These are phyloP conservation scores for Eryngium alpinum DNA, from an alignment of 140 eudicot genomes.

Conservation along the genomic window DNA sequence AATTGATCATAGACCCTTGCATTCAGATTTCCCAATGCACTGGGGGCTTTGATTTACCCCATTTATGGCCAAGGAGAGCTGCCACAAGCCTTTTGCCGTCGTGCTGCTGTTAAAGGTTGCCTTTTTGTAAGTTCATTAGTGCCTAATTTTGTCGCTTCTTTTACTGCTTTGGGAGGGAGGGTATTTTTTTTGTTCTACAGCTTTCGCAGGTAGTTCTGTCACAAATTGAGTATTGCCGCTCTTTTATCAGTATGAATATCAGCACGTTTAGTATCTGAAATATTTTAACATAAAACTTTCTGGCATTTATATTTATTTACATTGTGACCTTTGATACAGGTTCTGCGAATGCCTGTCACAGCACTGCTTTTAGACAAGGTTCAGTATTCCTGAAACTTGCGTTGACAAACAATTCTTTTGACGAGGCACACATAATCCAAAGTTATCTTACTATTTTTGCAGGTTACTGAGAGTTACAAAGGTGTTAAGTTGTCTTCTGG, in stretches of 20 bases:
- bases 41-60: conserved; percentile 87
- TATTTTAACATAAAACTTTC: too few species aligned
- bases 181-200: not conserved
- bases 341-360: conserved; percentile 70
- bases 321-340: conserved; percentile 35
- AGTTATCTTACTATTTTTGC: conserved; percentile 20
- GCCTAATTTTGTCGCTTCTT: not conserved
- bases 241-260: not conserved
- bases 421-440: not conserved
- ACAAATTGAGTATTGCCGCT: not conserved
- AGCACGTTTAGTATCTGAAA: not conserved
- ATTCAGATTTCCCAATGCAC: conserved; percentile 78
- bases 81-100: conserved; percentile 95
- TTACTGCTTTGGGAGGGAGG: not conserved
- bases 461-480: conserved; percentile 53
- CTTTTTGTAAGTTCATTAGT: conserved; percentile 55
- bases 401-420: not conserved
- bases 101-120: conserved; percentile 99
- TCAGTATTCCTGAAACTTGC: not conserved
- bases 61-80: conserved; percentile 96
- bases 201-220: not conserved
- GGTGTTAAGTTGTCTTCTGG: conserved; percentile 87
- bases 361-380: conserved; percentile 71
- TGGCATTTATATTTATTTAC: not conserved
- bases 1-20: not conserved